Base-by-base conservation (phyloP, 176 grass and related monocot genomes). In the Avena atlantica region DNA sequence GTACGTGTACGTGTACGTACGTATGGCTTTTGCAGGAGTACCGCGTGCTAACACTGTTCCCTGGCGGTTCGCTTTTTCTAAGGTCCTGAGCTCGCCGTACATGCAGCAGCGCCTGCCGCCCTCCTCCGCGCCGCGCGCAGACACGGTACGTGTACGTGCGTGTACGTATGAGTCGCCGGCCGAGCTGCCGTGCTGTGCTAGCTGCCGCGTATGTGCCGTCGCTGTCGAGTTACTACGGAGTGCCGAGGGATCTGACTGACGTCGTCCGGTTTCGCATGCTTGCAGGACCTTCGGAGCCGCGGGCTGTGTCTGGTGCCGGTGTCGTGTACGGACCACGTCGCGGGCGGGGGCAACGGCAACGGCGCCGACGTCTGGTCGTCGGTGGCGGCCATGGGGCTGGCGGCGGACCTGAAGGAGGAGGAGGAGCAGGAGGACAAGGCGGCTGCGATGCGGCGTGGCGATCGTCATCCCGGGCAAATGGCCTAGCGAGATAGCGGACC, bases 21-120 rank as follows among this genome's bases (percentile, higher is more conserved):
- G 23, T 48, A 74, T 48, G 45, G 82, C 45, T 74, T 5, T 70
- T 6, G 36, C 36, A 1, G 45, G 12, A 15, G 34, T 64, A 27
- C 36, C 25, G 48, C 8, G 16, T 81, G 76, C 65, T 34, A n/a
- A 63, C 34, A 72, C 74, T 84, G 86, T 55, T 11, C 23, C 80
- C 74, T 79, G 34, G 9, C 27, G 68, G 44, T 79, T 79, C 12
- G 40, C 62, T 60, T 86, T 92, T 86, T 49, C 6, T 53, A 92
- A 98, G 94, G 94, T 94, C 60, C 89, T 98, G 76, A 96, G 97
- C 83, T 96, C 97, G 37, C 92, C 92, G 80, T 98, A 94, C 90
- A 84, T 93, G 88, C 90, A 94, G 88, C 90, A 94, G 63, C 66
- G 87, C 76, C 85, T 87, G 96, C 93, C 89, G 8, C 89, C 79